Conservation (phyloP, 768 basidiomycete genomes). For the Cubamyces sp. region DNA sequence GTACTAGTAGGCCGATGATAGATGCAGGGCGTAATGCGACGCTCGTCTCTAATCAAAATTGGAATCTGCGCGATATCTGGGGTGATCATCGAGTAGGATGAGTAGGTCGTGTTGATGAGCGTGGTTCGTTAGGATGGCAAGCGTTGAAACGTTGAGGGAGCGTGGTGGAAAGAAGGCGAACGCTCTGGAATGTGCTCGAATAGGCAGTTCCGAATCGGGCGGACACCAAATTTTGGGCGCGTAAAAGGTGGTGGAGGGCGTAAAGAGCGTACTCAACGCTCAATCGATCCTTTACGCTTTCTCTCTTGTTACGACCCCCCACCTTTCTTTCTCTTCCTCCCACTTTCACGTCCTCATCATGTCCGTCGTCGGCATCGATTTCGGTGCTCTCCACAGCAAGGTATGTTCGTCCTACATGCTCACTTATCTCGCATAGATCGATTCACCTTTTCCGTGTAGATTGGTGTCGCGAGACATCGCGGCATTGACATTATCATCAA, state of each 20-base stretch:
- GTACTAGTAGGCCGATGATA: slow-evolving; percentile 1
- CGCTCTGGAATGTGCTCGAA: slow-evolving; percentile 22
- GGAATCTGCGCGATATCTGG: neutral
- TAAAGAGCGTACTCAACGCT: slow-evolving; percentile 6
- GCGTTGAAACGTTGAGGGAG: slow-evolving; percentile 6
- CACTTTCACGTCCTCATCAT: slow-evolving; percentile 42
- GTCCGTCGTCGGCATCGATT: slow-evolving; percentile 95
- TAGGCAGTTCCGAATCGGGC: slow-evolving; percentile 21
- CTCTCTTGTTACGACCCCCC: slow-evolving; percentile 18
- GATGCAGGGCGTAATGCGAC: neutral
- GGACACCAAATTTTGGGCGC: slow-evolving; percentile 37
- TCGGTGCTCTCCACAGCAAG: slow-evolving; percentile 90
- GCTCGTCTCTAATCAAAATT: neutral
- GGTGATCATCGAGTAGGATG: neutral
- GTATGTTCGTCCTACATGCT: slow-evolving; percentile 42
- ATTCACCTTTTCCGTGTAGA: slow-evolving; percentile 48
- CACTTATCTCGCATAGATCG: slow-evolving; percentile 10
- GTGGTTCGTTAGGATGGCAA: neutral
- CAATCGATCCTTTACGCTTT: slow-evolving; percentile 19
- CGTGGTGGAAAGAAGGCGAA: slow-evolving; percentile 27
- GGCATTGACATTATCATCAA: slow-evolving; percentile 99
- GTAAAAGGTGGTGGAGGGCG: slow-evolving; percentile 30
- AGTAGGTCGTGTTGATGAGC: neutral
- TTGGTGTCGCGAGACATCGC: slow-evolving; percentile 93
- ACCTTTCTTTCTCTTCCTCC: slow-evolving; percentile 9